Percentiles rank a stretch among this genome's conserved stretches.
phyloP scores from a whole-genome alignment of 768 basidiomycete genomes.

The Lentinus tigrinus region DNA sequence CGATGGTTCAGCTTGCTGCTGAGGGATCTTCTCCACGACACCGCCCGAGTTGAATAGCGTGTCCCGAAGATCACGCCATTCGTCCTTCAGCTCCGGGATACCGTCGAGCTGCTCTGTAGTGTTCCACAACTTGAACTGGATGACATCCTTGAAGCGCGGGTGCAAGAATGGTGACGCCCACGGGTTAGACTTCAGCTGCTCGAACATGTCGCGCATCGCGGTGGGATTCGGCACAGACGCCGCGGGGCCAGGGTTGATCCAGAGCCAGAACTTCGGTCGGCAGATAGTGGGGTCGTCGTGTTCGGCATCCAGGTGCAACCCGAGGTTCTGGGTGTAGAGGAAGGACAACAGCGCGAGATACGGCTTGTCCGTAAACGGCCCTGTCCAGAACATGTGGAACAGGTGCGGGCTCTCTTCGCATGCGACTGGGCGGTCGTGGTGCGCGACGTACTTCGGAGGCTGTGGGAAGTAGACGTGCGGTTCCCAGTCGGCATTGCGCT shows the following conservation, averaged over 20 bases:
- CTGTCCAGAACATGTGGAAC: slow-evolving; percentile 99
- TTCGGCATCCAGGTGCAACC: slow-evolving; percentile 62
- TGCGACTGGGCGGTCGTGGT: slow-evolving; percentile 52
- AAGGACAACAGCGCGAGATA: slow-evolving; percentile 94
- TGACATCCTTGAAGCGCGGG: slow-evolving; percentile 84
- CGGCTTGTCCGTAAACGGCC: slow-evolving; percentile 97
- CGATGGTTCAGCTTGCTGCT: slow-evolving; percentile 37
- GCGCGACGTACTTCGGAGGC: slow-evolving; percentile 53
- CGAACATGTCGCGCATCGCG: slow-evolving; percentile 81
- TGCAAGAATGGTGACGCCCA: slow-evolving; percentile 97
- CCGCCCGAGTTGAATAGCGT: slow-evolving; percentile 89
- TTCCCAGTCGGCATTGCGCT: slow-evolving; percentile 65
- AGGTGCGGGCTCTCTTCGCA: slow-evolving; percentile 85
- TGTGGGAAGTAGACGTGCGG: slow-evolving; percentile 47
- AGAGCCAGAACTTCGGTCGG: slow-evolving; percentile 93
- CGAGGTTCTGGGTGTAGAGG: slow-evolving; percentile 93
- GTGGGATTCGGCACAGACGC: slow-evolving; percentile 83
- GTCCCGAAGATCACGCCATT: slow-evolving; percentile 78
- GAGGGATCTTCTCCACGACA: slow-evolving; percentile 64
- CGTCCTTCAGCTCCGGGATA: slow-evolving; percentile 82
- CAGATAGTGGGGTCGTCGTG: slow-evolving; percentile 58
- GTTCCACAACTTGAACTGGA: slow-evolving; percentile 98
- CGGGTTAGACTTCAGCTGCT: slow-evolving; percentile 76
- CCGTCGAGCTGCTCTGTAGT: slow-evolving; percentile 96
- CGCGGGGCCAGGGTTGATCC: slow-evolving; percentile 98